Evolutionary conservation across 441 rosid genomes (phyloP).

Genomic region (Pelargonium citronellum): DNA sequence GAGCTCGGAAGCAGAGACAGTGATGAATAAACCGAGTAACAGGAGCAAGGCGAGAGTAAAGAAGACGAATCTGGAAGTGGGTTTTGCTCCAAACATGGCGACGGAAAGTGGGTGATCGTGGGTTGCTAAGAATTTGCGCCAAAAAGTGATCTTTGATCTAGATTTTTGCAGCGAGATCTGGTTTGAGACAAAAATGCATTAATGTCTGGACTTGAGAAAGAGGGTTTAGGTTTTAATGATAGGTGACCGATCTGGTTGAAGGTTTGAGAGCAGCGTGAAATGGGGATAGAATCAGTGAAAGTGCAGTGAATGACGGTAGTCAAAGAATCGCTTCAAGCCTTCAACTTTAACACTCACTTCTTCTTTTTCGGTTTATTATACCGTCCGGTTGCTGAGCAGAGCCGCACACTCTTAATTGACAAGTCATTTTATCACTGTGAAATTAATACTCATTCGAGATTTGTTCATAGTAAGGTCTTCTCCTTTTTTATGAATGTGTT

Average conservation of each 20-base stretch:
- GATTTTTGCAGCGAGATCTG: background rate
- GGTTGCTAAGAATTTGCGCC: slow-evolving; percentile 12
- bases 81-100: slow-evolving; percentile 33
- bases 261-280: background rate
- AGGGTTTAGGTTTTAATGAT: background rate
- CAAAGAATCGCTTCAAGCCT: too few species aligned
- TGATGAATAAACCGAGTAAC: slow-evolving; percentile 28
- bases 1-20: slow-evolving; percentile 32
- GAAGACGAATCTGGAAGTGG: slow-evolving; percentile 41
- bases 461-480: too few species aligned
- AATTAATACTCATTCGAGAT: too few species aligned
- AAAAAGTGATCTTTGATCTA: background rate
- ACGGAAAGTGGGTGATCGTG: slow-evolving; percentile 9
- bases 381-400: too few species aligned
- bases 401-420: too few species aligned
- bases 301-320: slow-evolving; percentile 3
- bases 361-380: too few species aligned
- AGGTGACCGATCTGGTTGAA: background rate
- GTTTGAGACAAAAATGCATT: too few species aligned
- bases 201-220: background rate
- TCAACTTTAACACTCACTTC: too few species aligned
- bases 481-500: too few species aligned
- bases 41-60: slow-evolving; percentile 34
- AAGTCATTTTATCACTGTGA: too few species aligned
- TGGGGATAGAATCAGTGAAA: background rate